Evolutionary conservation across 2,329 filamentous ascomycete genomes (phyloP).

Genomic region (Exophiala bonariae): DNA sequence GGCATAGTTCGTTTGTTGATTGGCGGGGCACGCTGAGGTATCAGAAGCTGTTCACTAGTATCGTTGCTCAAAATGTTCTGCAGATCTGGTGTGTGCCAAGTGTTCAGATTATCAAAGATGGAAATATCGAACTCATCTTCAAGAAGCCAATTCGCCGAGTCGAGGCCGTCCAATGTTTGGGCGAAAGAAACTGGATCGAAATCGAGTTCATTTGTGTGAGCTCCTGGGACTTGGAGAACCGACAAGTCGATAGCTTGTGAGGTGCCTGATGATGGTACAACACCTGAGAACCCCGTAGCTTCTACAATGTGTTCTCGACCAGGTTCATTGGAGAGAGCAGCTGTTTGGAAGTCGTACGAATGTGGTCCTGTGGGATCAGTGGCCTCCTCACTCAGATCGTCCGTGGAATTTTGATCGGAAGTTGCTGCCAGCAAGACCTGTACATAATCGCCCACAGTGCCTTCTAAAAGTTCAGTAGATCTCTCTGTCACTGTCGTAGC

Average conservation of each 20-base stretch:
- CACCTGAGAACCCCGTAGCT: background rate
- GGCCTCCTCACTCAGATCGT: too few species aligned
- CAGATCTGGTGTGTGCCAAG: background rate
- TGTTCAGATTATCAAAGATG: constrained; percentile 5
- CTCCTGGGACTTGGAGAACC: background rate
- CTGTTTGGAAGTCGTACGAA: background rate
- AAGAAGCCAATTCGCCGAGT: constrained; percentile 14
- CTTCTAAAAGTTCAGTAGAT: background rate
- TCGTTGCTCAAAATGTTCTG: background rate
- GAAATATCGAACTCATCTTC: constrained; percentile 15
- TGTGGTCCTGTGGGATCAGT: too few species aligned
- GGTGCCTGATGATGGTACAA: background rate
- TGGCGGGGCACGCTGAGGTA: background rate
- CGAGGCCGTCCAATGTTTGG: background rate
- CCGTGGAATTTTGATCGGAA: background rate
- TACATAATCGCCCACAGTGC: background rate
- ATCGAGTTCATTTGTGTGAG: background rate
- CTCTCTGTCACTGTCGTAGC: background rate
- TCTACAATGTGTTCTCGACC: background rate
- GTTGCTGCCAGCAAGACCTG: background rate
- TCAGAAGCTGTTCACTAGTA: background rate
- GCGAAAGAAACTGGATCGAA: background rate
- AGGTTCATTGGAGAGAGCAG: background rate
- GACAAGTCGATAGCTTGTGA: background rate
- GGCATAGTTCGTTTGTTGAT: background rate